Base-by-base conservation (phyloP, 2,329 filamentous ascomycete genomes). In the Aspergillus fructus region DNA sequence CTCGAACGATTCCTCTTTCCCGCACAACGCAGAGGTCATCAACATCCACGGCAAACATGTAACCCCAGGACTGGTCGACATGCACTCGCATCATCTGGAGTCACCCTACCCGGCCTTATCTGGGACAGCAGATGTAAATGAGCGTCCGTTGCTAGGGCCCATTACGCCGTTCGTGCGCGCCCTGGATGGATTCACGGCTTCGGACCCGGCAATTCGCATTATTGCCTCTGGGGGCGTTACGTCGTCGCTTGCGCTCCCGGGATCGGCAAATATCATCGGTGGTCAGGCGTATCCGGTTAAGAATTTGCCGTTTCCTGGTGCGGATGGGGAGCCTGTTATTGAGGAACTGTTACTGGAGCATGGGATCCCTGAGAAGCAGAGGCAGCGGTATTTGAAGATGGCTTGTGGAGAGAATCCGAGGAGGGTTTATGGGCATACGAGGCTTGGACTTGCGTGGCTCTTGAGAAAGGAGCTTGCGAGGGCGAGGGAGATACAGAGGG, bases 191-290 rank as follows among this genome's bases (percentile, higher is more conserved):
- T 74, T 90, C 37, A 81, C 87, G 64, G 83, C 86, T 0, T 75
- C 84, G 12, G 87, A 89, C 65, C 81, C 79, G 13, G 86, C 89
- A 64, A 81, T 89, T 11, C 80, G 86, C 61, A 83, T 86, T 61
- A 89, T 90, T 76, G 89, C 89, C 65, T 88, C 85, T 0, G 87
- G 87, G 7, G 87, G 87, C n/a, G 86, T 90, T 0, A 90, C 87
- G 0, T 88, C 86, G 0, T 86, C 83, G 23, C 76, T 90, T 2
- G 76, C 89, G 4, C 77, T 90, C 1, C 87, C 88, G 1, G 87
- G 88, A 1, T 87, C 84, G 1, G 85, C 82, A n/a, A 90, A 89
- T 71, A 89, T 89, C 67, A 89, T 90, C 41, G 88, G 85, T 23
- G 88, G 88, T 59, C 87, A 90, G 68, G 88, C 87, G 0, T 89